phyloP scores from a whole-genome alignment of 805 yeast species.

The Zygoascus ofunaensis region DNA sequence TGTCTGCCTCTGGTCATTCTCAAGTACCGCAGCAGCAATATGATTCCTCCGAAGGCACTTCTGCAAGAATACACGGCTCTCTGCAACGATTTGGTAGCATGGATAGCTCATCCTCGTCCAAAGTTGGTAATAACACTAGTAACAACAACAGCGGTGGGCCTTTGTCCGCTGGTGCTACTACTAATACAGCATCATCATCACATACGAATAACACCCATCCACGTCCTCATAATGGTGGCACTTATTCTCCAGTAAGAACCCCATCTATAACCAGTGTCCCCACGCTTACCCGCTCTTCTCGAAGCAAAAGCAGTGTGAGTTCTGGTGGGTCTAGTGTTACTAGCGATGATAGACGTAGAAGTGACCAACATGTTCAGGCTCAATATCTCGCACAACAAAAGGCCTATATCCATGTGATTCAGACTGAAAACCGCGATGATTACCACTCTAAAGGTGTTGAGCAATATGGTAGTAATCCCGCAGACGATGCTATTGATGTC shows the following conservation, averaged over 20 bases:
- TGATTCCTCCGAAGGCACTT: too few relatives aligned
- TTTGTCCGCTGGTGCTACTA: too few relatives aligned
- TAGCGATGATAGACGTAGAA: not conserved
- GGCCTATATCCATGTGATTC: slow-evolving; percentile 53
- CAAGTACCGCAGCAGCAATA: too few relatives aligned
- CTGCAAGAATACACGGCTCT: too few relatives aligned
- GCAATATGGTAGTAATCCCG: slow-evolving; percentile 22
- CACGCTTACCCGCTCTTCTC: not conserved
- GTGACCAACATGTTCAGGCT: slow-evolving; percentile 26
- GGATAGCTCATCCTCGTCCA: too few relatives aligned
- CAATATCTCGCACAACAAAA: slow-evolving; percentile 56
- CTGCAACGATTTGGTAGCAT: too few relatives aligned
- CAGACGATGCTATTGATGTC: slow-evolving; percentile 25
- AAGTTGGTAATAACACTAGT: too few relatives aligned
- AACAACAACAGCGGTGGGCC: too few relatives aligned
- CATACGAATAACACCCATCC: too few relatives aligned
- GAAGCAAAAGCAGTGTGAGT: not conserved
- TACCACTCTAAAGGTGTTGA: slow-evolving; percentile 62
- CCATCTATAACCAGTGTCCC: slow-evolving; percentile 9
- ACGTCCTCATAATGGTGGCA: too few relatives aligned
- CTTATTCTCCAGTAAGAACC: slow-evolving; percentile 13
- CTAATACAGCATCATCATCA: too few relatives aligned
- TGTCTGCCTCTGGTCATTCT: too few relatives aligned
- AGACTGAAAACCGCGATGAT: slow-evolving; percentile 55
- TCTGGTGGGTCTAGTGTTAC: slow-evolving; percentile 1